These are phyloP conservation scores for Luvunga scandens DNA, from an alignment of 345 rosid genomes.

Conservation along the genomic window DNA sequence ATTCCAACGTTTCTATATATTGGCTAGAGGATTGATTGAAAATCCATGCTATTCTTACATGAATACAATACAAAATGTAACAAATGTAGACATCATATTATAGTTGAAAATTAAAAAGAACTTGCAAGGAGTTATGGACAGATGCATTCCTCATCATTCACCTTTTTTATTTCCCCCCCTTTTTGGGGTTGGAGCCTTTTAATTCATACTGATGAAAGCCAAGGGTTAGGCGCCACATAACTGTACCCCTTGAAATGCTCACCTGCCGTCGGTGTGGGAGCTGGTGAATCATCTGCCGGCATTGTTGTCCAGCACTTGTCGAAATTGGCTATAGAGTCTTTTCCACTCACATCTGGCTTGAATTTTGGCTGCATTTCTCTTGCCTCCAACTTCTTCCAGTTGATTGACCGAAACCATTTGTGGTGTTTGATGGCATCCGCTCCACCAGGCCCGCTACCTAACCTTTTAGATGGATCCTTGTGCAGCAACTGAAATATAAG, in stretches of 20 bases:
- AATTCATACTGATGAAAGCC: conserved; percentile 52
- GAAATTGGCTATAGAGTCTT: conserved; percentile 64
- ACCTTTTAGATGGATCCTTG: conserved; percentile 67
- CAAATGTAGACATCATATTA: background rate
- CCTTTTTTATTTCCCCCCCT: background rate
- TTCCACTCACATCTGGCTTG: conserved; percentile 67
- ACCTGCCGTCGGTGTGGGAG: conserved; percentile 65
- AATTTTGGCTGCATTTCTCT: conserved; percentile 61
- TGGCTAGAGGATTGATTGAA: background rate
- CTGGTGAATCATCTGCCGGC: conserved; percentile 72
- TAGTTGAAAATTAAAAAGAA: background rate
- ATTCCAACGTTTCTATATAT: background rate
- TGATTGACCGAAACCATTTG: conserved; percentile 65
- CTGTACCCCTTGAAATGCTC: conserved; percentile 68
- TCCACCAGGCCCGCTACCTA: conserved; percentile 60
- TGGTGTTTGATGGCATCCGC: conserved; percentile 61
- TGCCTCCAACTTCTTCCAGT: conserved; percentile 68
- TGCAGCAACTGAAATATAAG: conserved; percentile 46
- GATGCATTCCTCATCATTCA: background rate
- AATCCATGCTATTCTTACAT: background rate
- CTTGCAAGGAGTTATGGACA: conserved; percentile 6
- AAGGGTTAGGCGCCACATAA: conserved; percentile 66
- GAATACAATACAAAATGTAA: background rate
- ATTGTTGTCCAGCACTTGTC: conserved; percentile 75
- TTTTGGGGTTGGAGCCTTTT: background rate